These are phyloP conservation scores for Nymphaea thermarum DNA, from an alignment of 164 flowering plant genomes.

Conservation along the genomic window DNA sequence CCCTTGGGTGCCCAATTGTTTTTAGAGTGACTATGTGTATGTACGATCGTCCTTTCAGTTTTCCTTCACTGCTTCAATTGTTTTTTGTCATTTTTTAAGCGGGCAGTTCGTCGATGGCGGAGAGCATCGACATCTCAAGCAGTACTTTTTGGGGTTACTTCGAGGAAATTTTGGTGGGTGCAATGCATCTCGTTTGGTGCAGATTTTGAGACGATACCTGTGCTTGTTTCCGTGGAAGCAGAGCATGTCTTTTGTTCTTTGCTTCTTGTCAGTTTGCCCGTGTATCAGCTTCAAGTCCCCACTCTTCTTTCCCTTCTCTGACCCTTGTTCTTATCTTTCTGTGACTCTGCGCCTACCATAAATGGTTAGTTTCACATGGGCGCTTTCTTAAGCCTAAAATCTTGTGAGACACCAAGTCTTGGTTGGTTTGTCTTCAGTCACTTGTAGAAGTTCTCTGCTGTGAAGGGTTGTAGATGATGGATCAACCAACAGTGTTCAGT, in stretches of 20 bases:
- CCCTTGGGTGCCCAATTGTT: not conserved
- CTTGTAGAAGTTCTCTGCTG: not conserved
- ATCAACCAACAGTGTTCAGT: not conserved
- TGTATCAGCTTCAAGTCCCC: not conserved
- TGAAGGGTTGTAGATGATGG: not conserved
- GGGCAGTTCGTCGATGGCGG: not conserved
- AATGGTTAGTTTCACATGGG: conserved; percentile 8
- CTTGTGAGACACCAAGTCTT: conserved; percentile 2
- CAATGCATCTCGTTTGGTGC: not conserved
- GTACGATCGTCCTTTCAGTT: not conserved
- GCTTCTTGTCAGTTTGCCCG: conserved; percentile 3
- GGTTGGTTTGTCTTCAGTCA: conserved; percentile 3
- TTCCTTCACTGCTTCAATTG: not conserved
- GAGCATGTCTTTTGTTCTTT: conserved; percentile 13
- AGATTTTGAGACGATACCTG: conserved; percentile 12
- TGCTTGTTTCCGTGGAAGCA: conserved; percentile 11
- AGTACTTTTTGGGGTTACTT: not conserved
- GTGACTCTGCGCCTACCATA: conserved; percentile 7
- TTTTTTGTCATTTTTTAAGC: not conserved
- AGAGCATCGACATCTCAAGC: not conserved
- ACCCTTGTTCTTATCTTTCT: not conserved
- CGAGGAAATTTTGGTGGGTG: not conserved
- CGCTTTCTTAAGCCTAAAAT: conserved; percentile 1
- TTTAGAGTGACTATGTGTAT: not conserved
- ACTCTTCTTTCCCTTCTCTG: not conserved